Percentiles rank a stretch among this genome's conserved stretches.
phyloP scores from a whole-genome alignment of 2,329 filamentous ascomycete genomes.

The Penicillium brevicompactum region DNA sequence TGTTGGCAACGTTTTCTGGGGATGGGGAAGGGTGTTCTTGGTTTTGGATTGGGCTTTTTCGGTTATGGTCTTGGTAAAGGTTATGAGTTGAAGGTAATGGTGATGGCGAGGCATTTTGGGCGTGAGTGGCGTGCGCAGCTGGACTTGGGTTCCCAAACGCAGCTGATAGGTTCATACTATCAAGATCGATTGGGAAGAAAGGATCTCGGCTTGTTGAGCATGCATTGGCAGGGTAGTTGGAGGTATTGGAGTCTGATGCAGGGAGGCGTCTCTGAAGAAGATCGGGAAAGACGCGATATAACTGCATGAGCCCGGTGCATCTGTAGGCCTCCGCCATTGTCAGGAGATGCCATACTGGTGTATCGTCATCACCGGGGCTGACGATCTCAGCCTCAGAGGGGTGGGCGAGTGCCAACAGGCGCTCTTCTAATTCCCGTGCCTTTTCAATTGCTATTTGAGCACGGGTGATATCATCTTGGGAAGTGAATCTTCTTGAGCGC shows the following conservation, averaged over 20 bases:
- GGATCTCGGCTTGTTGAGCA: conserved; percentile 15
- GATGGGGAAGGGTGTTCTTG: conserved; percentile 2
- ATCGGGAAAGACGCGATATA: conserved; percentile 58
- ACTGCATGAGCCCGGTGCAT: conserved; percentile 55
- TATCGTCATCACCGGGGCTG: conserved; percentile 55
- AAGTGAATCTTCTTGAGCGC: conserved; percentile 39
- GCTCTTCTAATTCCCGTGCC: conserved; percentile 48
- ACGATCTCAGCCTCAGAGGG: conserved; percentile 51
- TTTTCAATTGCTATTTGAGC: conserved; percentile 39
- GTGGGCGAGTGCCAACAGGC: conserved; percentile 50
- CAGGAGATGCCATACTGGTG: conserved; percentile 56
- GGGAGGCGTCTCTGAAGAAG: conserved; percentile 49
- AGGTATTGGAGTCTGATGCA: conserved; percentile 4
- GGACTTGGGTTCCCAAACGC: conserved; percentile 16
- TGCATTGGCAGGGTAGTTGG: conserved; percentile 1
- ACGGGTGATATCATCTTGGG: conserved; percentile 34
- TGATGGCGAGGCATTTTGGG: neutral
- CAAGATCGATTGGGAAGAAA: conserved; percentile 26
- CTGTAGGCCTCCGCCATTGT: conserved; percentile 57
- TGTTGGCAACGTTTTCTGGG: conserved; percentile 26
- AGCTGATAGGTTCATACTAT: conserved; percentile 24
- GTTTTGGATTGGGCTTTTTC: conserved; percentile 1
- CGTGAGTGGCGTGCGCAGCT: neutral
- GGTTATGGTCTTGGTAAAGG: conserved; percentile 11
- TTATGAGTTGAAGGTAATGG: conserved; percentile 8